These are phyloP conservation scores for Cladosporium velox DNA, from an alignment of 2,329 filamentous ascomycete genomes.

Conservation along the genomic window DNA sequence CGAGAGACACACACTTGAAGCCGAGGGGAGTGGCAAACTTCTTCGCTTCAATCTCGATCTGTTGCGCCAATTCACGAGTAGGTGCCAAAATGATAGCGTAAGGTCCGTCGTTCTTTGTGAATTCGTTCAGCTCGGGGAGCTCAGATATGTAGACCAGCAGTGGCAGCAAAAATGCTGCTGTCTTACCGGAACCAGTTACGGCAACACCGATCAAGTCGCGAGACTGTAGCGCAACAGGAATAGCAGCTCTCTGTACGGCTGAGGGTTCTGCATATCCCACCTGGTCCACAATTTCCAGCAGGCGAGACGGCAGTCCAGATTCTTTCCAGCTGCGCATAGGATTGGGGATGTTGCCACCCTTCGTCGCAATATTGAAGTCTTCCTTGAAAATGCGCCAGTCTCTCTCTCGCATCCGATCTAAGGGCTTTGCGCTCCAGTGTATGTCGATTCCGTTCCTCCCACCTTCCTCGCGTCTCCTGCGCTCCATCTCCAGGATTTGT, in stretches of 20 bases:
- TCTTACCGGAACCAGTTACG: constrained; percentile 97
- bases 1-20: constrained; percentile 93
- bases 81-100: constrained; percentile 97
- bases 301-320: constrained; percentile 71
- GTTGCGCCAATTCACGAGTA: constrained; percentile 94
- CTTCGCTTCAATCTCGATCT: constrained; percentile 90
- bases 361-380: constrained; percentile 94
- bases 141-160: constrained; percentile 93
- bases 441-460: constrained; percentile 76
- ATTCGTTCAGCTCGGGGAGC: constrained; percentile 78
- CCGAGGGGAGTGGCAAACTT: constrained; percentile 90
- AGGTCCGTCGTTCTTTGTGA: constrained; percentile 89
- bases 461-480: constrained; percentile 71
- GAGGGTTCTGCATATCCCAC: constrained; percentile 93
- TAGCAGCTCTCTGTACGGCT: constrained; percentile 88
- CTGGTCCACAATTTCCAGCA: constrained; percentile 78
- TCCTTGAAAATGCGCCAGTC: constrained; percentile 99
- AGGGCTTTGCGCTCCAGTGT: constrained; percentile 91
- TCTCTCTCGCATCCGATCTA: constrained; percentile 92
- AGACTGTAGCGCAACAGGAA: constrained; percentile 89
- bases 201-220: constrained; percentile 98
- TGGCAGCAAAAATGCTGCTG: constrained; percentile 89
- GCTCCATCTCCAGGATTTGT: constrained; percentile 82
- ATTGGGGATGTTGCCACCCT: constrained; percentile 87
- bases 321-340: constrained; percentile 95